Evolutionary conservation across 2,329 filamentous ascomycete genomes (phyloP), one percentile per base, ranked within the genome.

Genomic region (Sclerotinia minor): DNA sequence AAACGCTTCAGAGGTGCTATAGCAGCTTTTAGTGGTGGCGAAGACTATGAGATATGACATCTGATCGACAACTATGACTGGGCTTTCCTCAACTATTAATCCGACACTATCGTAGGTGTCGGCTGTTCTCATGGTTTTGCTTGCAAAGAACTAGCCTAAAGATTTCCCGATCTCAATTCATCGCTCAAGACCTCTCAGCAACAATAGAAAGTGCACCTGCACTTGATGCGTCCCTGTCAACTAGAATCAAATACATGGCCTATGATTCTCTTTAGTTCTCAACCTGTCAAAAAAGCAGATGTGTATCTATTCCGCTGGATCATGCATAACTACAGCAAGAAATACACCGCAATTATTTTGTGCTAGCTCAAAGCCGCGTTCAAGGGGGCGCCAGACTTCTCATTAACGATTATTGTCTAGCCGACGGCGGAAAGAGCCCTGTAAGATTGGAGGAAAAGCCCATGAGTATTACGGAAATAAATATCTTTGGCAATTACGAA

Each of bases 251-350:
- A 24, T 77, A 84, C 69, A 71, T 74, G 63, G 69, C 68, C 3
- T 85, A 89, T 73, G 83, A 87, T 72, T 87, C 89, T 74, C 87
- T 88, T 88, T 74, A 79, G 79, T 7, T 80, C 83, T 63, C 86
- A 89, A 75, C 80, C 82, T 0, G 79, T 84, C 19, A 78, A 81
- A 59, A 81, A 75, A 4, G 87, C 84, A 0, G 85, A 87, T 72
- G 79, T 87, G 24, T 89, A 87, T 77, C 81, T 84, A 72, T 83
- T 87, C 76, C 83, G 85, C 59, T 83, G 83, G 80, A 87, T 89
- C 70, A 76, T 89, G 9, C 85, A 89, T 74, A 87, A 89, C 77
- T 86, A 86, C 78, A 83, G 85, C 0, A 85, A 85, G 19, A 80
- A 81, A 3, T 83, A 85, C 66, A 81, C 81, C 5, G 73, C 82